Evolutionary conservation across 305 asterid genomes (phyloP).

Genomic region (Stenogyne calaminthoides): DNA sequence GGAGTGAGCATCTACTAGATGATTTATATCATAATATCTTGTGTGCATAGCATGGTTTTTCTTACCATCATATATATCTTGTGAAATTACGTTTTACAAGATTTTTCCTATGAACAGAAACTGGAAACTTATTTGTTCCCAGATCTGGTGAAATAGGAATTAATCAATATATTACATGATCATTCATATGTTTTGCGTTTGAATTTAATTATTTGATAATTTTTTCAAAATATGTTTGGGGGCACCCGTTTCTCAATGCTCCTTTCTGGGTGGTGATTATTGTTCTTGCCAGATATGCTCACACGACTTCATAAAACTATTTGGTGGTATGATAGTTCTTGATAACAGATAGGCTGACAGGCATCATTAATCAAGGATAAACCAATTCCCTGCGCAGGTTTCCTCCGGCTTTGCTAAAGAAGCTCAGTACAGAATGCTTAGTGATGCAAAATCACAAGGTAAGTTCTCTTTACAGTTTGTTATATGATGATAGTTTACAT

Average conservation of each 20-base stretch:
- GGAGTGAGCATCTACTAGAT: background rate
- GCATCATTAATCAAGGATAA: slow-evolving; percentile 1
- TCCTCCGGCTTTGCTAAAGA: slow-evolving; percentile 63
- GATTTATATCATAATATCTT: background rate
- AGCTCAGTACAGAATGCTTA: slow-evolving; percentile 71
- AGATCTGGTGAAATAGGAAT: background rate
- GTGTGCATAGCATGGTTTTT: background rate
- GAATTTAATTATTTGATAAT: background rate
- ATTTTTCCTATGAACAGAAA: background rate
- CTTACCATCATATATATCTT: background rate
- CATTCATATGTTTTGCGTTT: background rate
- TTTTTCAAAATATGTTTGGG: background rate
- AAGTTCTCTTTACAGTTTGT: slow-evolving; percentile 25
- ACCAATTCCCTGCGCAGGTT: slow-evolving; percentile 45
- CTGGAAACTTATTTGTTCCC: background rate
- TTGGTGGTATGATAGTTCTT: background rate
- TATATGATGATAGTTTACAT: slow-evolving; percentile 13
- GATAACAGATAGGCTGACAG: background rate
- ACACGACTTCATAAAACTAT: background rate
- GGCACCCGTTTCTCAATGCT: background rate
- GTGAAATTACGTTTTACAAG: background rate
- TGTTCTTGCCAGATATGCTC: background rate
- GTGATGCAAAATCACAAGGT: slow-evolving; percentile 74
- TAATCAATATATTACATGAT: background rate
- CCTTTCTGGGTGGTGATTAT: background rate